Conservation (phyloP, 805 yeast species). For the Saturnispora bothae region DNA sequence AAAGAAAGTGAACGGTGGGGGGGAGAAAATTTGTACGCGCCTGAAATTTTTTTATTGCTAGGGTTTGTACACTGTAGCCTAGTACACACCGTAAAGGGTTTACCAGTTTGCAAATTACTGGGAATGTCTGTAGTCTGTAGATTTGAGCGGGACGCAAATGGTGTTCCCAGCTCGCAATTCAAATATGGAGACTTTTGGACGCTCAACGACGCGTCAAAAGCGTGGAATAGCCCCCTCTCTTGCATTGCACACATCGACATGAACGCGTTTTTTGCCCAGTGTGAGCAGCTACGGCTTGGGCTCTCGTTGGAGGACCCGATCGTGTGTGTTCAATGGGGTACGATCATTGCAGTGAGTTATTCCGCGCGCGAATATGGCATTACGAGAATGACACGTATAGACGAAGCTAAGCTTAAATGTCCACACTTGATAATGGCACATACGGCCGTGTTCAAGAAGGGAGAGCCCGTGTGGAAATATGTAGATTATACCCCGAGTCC, state of each 20-base stretch:
- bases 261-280: constrained; percentile 95
- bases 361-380: constrained; percentile 84
- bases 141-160: too few species aligned
- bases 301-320: constrained; percentile 64
- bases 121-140: too few species aligned
- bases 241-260: constrained; percentile 80
- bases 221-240: constrained; percentile 60
- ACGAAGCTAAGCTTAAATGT: constrained; percentile 63
- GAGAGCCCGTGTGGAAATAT: constrained; percentile 78
- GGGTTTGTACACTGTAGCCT: too few species aligned
- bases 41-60: too few species aligned
- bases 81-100: too few species aligned
- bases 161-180: constrained; percentile 36
- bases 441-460: constrained; percentile 87
- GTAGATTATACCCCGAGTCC: constrained; percentile 49
- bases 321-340: constrained; percentile 89
- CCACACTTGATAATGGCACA: constrained; percentile 72
- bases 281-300: constrained; percentile 69
- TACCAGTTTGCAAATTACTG: too few species aligned
- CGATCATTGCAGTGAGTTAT: constrained; percentile 82
- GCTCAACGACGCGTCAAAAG: constrained; percentile 33
- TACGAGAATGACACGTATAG: constrained; percentile 61
- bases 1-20: not conserved
- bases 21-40: too few species aligned
- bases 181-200: constrained; percentile 39